A percentile compares a stretch with the other conserved stretches of the same genome.
Evolutionary conservation across 345 rosid genomes (phyloP).

Genomic region (Camelina hispida): DNA sequence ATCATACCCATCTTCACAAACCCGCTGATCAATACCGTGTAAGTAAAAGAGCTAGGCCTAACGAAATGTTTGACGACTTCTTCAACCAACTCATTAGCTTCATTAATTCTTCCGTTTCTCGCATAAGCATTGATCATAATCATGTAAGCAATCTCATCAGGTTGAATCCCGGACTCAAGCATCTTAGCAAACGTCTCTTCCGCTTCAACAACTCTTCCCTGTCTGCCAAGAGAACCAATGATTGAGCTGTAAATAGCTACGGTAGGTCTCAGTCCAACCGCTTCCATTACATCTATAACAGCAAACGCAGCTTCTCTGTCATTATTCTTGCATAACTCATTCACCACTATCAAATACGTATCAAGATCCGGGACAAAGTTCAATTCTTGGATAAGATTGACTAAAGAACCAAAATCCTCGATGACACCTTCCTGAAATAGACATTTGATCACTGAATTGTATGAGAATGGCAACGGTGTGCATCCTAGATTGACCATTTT

Average conservation of each 20-base stretch:
- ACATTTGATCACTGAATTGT: slow-evolving; percentile 63
- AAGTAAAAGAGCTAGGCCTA: slow-evolving; percentile 56
- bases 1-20: slow-evolving; percentile 63
- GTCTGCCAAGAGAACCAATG: slow-evolving; percentile 54
- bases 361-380: slow-evolving; percentile 55
- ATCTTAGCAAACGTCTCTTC: slow-evolving; percentile 63
- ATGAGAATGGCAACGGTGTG: slow-evolving; percentile 55
- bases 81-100: slow-evolving; percentile 64
- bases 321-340: slow-evolving; percentile 55
- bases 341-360: slow-evolving; percentile 61
- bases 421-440: slow-evolving; percentile 50
- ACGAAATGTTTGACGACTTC: slow-evolving; percentile 55
- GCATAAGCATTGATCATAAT: slow-evolving; percentile 76
- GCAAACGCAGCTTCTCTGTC: slow-evolving; percentile 51
- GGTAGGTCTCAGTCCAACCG: slow-evolving; percentile 59
- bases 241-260: slow-evolving; percentile 68
- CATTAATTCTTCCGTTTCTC: slow-evolving; percentile 49
- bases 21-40: slow-evolving; percentile 66
- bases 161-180: slow-evolving; percentile 65
- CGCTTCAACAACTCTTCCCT: slow-evolving; percentile 56
- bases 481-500: slow-evolving; percentile 56
- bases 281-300: slow-evolving; percentile 56
- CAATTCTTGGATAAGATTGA: slow-evolving; percentile 52
- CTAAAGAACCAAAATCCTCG: slow-evolving; percentile 47
- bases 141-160: slow-evolving; percentile 67